Percentiles rank a stretch among this genome's conserved stretches.
Conservation (phyloP, 2,329 filamentous ascomycete genomes). For the Colletotrichum nymphaeae region DNA sequence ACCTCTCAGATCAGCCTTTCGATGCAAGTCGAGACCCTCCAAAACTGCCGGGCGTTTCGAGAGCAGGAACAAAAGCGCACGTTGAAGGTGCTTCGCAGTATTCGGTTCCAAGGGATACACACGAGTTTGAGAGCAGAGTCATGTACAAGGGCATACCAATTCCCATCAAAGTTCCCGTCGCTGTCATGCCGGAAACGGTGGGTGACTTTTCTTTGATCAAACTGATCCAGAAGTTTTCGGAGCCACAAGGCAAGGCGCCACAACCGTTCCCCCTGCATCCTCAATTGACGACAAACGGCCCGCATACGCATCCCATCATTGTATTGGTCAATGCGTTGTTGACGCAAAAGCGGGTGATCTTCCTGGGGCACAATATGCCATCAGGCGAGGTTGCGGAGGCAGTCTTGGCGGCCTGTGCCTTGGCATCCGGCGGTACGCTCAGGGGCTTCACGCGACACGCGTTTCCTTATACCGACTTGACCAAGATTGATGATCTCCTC, state of each 20-base stretch:
- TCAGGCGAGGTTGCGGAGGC: constrained; percentile 97
- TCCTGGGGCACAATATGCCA: constrained; percentile 93
- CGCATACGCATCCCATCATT: constrained; percentile 92
- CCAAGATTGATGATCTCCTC: constrained; percentile 95
- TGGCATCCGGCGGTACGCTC: constrained; percentile 92
- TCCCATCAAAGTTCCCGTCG: constrained; percentile 94
- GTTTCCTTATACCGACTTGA: constrained; percentile 97
- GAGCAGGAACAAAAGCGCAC: constrained; percentile 72
- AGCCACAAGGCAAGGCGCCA: constrained; percentile 82
- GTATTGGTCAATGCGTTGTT: constrained; percentile 94
- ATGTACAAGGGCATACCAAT: constrained; percentile 97
- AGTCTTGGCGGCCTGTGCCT: constrained; percentile 94
- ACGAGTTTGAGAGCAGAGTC: constrained; percentile 96
- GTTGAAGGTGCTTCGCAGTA: constrained; percentile 72
- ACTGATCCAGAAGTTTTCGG: constrained; percentile 93
- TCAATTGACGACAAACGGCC: constrained; percentile 92
- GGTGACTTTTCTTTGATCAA: constrained; percentile 98
- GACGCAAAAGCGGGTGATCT: constrained; percentile 96
- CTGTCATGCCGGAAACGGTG: constrained; percentile 93
- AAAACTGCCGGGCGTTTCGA: constrained; percentile 62
- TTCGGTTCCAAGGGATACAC: constrained; percentile 88
- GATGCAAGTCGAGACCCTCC: constrained; percentile 62
- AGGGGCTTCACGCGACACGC: constrained; percentile 95
- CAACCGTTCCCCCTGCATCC: constrained; percentile 89
- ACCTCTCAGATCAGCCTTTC: constrained; percentile 53